Base-by-base conservation (phyloP, 2,329 filamentous ascomycete species). In the Beauveria australis region DNA sequence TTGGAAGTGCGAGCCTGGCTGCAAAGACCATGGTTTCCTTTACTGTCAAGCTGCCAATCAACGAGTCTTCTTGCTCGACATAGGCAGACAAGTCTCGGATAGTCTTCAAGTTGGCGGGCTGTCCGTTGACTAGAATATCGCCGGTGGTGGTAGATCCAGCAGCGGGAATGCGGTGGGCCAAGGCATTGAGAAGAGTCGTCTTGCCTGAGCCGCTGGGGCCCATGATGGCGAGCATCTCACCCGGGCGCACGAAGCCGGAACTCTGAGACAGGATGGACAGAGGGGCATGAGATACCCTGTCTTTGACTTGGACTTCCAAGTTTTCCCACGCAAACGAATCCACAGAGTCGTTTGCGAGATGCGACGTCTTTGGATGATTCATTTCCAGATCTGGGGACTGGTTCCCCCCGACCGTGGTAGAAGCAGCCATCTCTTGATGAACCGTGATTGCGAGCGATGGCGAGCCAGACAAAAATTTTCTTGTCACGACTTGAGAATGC, bases 41-140 rank as follows among this genome's bases (percentile, higher is more conserved):
- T 9, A 93, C 89, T 0, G 91, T 95, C 64, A 95, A 77, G 0
- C 88, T 88, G 5, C 91, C 91, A 55, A 93, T 88, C 14, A 95
- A 79, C 1, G 89, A 87, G 76, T 96, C 91, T 65, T 95, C 90
- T 72, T 96, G 91, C 75, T 96, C 91, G 24, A 95, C 91, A 69
- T 92, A 95, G 52, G 85, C 85, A 59, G 83, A 88, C 54, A 93
- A 78, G 53, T 82, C 78, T 19, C 84, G 83, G 66, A 93, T 88
- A 0, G 76, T 76, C 8, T 77, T 71, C 8, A 77, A 73, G 1
- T 84, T 79, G 3, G 85, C 74, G 4, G 73, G 68, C 2, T 69
- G 70, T 33, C 88, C 88, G 71, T 94, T 92, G 33, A 79, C 78
- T 2, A 84, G 78, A 3, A 81, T 80, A 1, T 82, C 77, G 12